Conservation (phyloP, 2,329 filamentous ascomycete species). For the Arachnopeziza araneosa region DNA sequence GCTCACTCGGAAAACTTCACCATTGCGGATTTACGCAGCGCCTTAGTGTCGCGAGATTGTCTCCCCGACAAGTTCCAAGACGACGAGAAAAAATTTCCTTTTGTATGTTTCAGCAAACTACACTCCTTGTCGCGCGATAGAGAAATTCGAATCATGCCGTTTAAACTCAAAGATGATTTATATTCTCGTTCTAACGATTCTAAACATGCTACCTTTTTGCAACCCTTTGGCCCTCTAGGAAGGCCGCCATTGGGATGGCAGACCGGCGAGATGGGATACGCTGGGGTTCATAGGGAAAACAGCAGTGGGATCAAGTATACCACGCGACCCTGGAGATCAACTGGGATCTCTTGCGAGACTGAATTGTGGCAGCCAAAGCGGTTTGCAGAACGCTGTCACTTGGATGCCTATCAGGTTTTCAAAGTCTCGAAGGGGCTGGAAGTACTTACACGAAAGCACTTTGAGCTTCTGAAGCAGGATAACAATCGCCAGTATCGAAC, state of each 20-base stretch:
- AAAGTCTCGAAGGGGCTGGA: background rate
- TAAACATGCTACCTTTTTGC: background rate
- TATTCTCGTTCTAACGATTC: background rate
- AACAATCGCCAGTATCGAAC: background rate
- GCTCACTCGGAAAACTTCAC: background rate
- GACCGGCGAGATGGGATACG: background rate
- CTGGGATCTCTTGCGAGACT: background rate
- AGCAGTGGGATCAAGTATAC: background rate
- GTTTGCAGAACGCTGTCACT: background rate
- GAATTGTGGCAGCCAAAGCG: background rate
- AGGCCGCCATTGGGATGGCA: background rate
- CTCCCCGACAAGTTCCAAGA: background rate
- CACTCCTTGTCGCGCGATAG: background rate
- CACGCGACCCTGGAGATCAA: background rate
- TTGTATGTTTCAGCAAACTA: background rate
- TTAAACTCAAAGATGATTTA: background rate
- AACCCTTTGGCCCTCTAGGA: background rate
- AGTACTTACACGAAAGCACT: background rate
- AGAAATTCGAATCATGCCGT: background rate
- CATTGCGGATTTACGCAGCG: background rate
- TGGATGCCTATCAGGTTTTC: background rate
- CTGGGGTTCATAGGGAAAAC: background rate
- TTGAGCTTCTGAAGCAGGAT: background rate
- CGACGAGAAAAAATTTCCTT: too few species aligned
- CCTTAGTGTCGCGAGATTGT: background rate